Evolutionary conservation across 345 rosid genomes (phyloP).

Genomic region (Syzygium jambos): DNA sequence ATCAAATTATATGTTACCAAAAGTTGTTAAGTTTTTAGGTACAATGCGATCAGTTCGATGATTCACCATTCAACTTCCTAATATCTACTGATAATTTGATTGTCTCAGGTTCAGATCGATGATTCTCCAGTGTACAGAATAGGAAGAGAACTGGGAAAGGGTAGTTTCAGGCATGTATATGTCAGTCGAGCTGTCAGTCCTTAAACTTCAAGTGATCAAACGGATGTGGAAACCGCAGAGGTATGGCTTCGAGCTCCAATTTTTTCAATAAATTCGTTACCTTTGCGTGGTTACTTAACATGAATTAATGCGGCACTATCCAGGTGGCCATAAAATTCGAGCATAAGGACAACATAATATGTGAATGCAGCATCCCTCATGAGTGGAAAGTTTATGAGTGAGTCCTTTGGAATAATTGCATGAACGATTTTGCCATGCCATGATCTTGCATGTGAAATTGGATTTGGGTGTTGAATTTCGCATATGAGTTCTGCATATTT

Average conservation of each 20-base stretch:
- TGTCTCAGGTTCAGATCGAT: slow-evolving; percentile 37
- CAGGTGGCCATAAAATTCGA: slow-evolving; percentile 90
- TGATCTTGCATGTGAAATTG: not conserved
- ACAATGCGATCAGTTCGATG: not conserved
- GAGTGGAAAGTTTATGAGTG: slow-evolving; percentile 98
- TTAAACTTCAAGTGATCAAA: slow-evolving; percentile 4
- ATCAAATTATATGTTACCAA: not conserved
- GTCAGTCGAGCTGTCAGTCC: slow-evolving; percentile 36
- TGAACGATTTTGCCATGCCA: not conserved
- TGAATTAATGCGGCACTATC: not conserved
- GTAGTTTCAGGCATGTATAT: slow-evolving; percentile 63
- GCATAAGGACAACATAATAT: slow-evolving; percentile 83
- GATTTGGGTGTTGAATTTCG: not conserved
- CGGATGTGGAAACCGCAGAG: slow-evolving; percentile 25
- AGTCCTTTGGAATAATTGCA: slow-evolving; percentile 5
- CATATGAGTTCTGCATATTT: not conserved
- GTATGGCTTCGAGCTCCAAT: slow-evolving; percentile 7
- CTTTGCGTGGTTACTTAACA: not conserved
- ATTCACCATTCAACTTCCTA: not conserved
- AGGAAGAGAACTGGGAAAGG: slow-evolving; percentile 47
- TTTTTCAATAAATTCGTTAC: not conserved
- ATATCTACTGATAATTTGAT: not conserved
- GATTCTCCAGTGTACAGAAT: slow-evolving; percentile 41
- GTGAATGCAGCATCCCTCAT: slow-evolving; percentile 69
- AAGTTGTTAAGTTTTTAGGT: not conserved